Conservation (phyloP, 129 eudicot species). For the Flaveria linearis region DNA sequence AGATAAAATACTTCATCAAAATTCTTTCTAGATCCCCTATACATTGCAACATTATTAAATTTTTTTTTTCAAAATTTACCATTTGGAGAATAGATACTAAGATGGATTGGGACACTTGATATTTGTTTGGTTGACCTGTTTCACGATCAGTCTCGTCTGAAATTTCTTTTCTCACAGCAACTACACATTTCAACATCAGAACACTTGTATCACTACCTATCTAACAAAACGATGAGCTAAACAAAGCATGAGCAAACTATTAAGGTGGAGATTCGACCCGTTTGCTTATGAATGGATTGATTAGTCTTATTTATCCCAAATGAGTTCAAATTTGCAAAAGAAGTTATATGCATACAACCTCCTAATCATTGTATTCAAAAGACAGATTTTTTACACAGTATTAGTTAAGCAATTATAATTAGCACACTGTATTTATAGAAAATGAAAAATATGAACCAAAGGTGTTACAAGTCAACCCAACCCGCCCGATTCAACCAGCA, state of each 20-base stretch:
- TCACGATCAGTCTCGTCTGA: conserved; percentile 51
- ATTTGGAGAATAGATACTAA: conserved; percentile 54
- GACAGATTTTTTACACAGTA: background rate
- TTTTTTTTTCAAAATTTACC: conserved; percentile 29
- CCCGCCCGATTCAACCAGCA: background rate
- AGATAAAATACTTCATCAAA: conserved; percentile 10
- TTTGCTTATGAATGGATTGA: background rate
- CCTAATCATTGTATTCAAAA: background rate
- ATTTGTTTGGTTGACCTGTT: conserved; percentile 54
- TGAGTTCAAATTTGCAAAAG: background rate
- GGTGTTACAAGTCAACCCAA: background rate
- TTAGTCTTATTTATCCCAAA: background rate
- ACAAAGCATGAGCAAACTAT: conserved; percentile 3
- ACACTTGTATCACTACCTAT: background rate
- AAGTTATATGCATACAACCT: background rate
- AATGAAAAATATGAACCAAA: background rate
- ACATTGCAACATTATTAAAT: background rate
- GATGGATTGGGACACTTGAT: conserved; percentile 55
- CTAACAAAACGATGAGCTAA: background rate
- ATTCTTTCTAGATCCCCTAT: background rate
- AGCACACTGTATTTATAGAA: background rate
- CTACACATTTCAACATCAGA: conserved; percentile 24
- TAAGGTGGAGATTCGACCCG: background rate
- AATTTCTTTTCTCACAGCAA: conserved; percentile 49
- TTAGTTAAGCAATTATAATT: background rate